phyloP scores from a whole-genome alignment of 2,329 filamentous ascomycete species.

The Curvularia sp. region DNA sequence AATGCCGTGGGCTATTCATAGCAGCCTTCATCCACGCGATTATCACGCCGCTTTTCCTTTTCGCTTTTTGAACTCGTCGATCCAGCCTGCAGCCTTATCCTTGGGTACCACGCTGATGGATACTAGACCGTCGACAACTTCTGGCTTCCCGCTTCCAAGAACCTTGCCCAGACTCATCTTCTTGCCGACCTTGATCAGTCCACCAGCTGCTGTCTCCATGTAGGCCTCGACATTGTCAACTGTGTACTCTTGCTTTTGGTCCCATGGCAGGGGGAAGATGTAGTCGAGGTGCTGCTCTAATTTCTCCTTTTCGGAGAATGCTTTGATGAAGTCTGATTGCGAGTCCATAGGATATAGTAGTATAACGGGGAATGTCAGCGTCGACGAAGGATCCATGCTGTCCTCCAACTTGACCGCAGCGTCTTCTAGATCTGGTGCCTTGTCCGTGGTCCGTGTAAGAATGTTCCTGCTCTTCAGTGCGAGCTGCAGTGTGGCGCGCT shows the following conservation, averaged over 20 bases:
- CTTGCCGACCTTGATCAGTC: conserved; percentile 88
- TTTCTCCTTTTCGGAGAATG: conserved; percentile 77
- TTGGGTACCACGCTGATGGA: conserved; percentile 83
- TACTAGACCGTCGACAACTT: conserved; percentile 86
- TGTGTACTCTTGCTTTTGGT: conserved; percentile 70
- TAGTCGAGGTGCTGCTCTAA: conserved; percentile 82
- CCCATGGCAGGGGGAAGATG: conserved; percentile 90
- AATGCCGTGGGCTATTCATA: not conserved
- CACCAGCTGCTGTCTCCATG: conserved; percentile 80
- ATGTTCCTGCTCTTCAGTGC: conserved; percentile 75
- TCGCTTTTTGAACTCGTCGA: conserved; percentile 82
- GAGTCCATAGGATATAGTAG: conserved; percentile 83
- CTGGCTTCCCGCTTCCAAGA: conserved; percentile 76
- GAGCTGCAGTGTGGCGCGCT: conserved; percentile 60
- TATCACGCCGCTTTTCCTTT: conserved; percentile 45
- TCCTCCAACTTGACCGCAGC: conserved; percentile 74
- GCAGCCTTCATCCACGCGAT: not conserved
- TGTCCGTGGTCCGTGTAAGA: conserved; percentile 67
- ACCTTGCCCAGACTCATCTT: conserved; percentile 79
- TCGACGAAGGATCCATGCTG: conserved; percentile 73
- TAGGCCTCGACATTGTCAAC: conserved; percentile 78
- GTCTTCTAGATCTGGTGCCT: conserved; percentile 88
- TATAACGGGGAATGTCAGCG: conserved; percentile 77
- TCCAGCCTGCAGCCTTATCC: conserved; percentile 73
- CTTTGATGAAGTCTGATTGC: conserved; percentile 90